Base-by-base conservation (phyloP, 148 eudicot species). In the Cornus kousa region DNA sequence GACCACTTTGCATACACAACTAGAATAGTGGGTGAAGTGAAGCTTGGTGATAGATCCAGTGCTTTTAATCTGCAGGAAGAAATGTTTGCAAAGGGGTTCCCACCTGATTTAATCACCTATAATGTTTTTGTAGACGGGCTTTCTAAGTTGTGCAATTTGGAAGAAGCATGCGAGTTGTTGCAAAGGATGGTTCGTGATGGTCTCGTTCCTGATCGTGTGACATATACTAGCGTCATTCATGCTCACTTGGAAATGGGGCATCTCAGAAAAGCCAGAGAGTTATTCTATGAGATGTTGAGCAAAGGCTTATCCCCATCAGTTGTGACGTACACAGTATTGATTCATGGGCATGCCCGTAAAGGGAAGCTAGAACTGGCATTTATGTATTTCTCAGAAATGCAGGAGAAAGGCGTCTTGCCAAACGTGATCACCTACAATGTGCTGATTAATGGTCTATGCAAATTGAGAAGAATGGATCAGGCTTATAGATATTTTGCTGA, bases 361-460 rank as follows among this genome's bases (percentile, higher is more conserved):
- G 88, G 87, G 73, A 81, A 67, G 81, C 74, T 85, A 24, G 88
- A 82, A 65, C 71, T 74, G 74, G 93, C 93, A 40, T 80, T 60
- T 39, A 71, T 48, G 57, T 90, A 84, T 75, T 90, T 90, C 82
- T 80, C 68, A 14, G 87, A 90, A 31, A 90, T 90, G 93, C 82
- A 76, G 53, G 75, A 83, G 68, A 82, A 80, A 60, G 82, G 84
- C 62, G 68, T 88, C 71, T 57, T 76, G 67, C 91, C 93, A 71
- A 90, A 90, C 75, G 89, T 85, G 74, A 80, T 90, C 28, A 88
- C 93, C 39, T 90, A 86, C 77, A 90, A 90, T 87, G 87, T 74
- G 12, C 73, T 88, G 78, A 87, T 90, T 57, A 85, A 90, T 82
- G 91, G 93, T 32, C 84, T 83, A 31, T 90, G 93, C 84, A 90